Evolutionary conservation across 2,329 filamentous ascomycete genomes (phyloP).

Genomic region (Aspergillus tubingensis): DNA sequence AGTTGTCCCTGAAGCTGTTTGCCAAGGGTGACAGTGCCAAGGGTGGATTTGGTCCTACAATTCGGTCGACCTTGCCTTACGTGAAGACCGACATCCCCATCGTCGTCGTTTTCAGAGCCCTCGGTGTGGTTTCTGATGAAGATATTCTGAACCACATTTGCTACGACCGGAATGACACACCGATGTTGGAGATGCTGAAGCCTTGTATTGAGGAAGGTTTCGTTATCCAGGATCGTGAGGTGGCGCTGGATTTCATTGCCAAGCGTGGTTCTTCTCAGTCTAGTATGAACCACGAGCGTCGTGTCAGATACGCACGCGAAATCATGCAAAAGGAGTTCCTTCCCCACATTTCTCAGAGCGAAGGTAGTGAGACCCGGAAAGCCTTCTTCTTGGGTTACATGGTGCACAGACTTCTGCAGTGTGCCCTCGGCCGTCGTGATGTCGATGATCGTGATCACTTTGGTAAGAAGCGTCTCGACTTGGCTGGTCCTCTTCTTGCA

Average conservation of each 20-base stretch:
- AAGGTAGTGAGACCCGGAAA: conserved; percentile 93
- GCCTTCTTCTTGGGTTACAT: conserved; percentile 99
- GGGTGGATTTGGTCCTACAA: conserved; percentile 80
- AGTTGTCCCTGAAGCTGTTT: conserved; percentile 85
- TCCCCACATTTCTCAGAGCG: conserved; percentile 92
- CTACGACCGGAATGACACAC: conserved; percentile 90
- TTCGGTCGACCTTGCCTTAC: conserved; percentile 88
- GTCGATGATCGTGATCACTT: conserved; percentile 98
- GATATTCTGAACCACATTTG: conserved; percentile 98
- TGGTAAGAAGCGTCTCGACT: conserved; percentile 95
- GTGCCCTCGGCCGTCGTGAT: conserved; percentile 86
- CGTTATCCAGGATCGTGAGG: conserved; percentile 91
- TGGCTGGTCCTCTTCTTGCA: conserved; percentile 91
- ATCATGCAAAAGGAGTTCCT: conserved; percentile 96
- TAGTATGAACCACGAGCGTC: conserved; percentile 77
- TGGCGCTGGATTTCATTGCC: conserved; percentile 92
- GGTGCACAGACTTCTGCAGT: conserved; percentile 94
- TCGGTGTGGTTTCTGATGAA: conserved; percentile 95
- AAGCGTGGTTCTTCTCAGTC: conserved; percentile 76
- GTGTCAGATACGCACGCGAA: conserved; percentile 87
- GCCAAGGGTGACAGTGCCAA: conserved; percentile 79
- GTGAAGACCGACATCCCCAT: conserved; percentile 93
- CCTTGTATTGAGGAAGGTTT: conserved; percentile 97
- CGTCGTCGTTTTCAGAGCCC: conserved; percentile 89
- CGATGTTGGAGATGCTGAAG: conserved; percentile 96